Conservation (phyloP, 306 rosid species). For the Herpetospermum pedunculosum region DNA sequence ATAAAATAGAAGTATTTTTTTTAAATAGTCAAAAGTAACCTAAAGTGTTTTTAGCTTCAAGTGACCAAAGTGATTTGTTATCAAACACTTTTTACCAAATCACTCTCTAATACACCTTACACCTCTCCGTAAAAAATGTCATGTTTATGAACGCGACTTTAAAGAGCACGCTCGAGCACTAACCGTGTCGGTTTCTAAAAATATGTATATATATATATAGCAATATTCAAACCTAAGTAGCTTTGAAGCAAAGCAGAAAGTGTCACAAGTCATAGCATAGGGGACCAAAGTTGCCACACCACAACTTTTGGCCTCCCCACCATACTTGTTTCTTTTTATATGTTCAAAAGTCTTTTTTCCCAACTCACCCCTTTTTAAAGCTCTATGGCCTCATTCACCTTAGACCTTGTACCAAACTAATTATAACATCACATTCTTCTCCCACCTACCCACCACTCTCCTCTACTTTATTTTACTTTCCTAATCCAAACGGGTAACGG, state of each 20-base stretch:
- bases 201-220: not conserved
- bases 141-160: too few species aligned
- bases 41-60: too few species aligned
- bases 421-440: not conserved
- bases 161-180: not conserved
- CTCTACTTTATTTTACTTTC: not conserved
- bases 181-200: not conserved
- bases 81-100: too few species aligned
- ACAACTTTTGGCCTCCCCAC: not conserved
- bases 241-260: slow-evolving; percentile 16
- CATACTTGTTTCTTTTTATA: not conserved
- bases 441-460: not conserved
- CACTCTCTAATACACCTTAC: too few species aligned
- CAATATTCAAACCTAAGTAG: not conserved
- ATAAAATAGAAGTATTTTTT: not conserved
- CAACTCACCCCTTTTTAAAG: not conserved
- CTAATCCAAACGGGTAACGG: too few species aligned
- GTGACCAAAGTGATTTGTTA: too few species aligned
- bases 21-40: too few species aligned
- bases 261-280: not conserved
- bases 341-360: not conserved
- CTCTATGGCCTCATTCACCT: not conserved
- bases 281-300: not conserved
- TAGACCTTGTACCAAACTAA: not conserved
- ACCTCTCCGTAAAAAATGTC: not conserved